A percentile compares a stretch with the other conserved stretches of the same genome.
phyloP scores from a whole-genome alignment of 2,329 filamentous ascomycete species.

The Aspergillus proliferans region DNA sequence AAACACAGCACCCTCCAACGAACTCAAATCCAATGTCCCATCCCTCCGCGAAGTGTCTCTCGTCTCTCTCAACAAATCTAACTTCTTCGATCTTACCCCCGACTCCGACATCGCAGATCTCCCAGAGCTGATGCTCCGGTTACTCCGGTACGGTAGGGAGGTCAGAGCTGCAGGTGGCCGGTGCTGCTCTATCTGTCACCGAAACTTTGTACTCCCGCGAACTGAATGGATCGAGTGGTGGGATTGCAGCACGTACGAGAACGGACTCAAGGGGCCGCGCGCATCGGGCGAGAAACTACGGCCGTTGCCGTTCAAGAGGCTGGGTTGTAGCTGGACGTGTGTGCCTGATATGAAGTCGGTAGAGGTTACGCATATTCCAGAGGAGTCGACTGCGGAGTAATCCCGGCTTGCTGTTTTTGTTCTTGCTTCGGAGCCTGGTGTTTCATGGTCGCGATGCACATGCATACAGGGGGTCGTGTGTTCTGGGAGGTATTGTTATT shows the following conservation, averaged over 20 bases:
- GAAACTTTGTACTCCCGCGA: constrained; percentile 36
- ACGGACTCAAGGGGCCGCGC: constrained; percentile 28
- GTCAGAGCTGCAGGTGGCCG: constrained; percentile 33
- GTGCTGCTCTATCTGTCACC: constrained; percentile 36
- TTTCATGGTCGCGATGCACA: too few species aligned
- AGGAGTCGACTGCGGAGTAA: not conserved
- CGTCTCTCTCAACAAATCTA: constrained; percentile 31
- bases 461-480: too few species aligned
- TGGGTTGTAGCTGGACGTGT: constrained; percentile 38
- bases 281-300: constrained; percentile 24
- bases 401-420: not conserved
- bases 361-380: not conserved
- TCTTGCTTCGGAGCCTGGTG: too few species aligned
- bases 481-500: too few species aligned
- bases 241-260: constrained; percentile 36
- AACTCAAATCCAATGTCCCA: constrained; percentile 21
- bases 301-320: constrained; percentile 35
- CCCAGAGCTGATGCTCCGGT: constrained; percentile 27
- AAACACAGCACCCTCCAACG: constrained; percentile 2
- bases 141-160: constrained; percentile 30
- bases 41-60: constrained; percentile 41
- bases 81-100: constrained; percentile 31
- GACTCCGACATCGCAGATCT: constrained; percentile 29
- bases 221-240: constrained; percentile 43
- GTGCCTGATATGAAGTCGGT: constrained; percentile 13